Evolutionary conservation across 208 protist species (phyloP).

Genomic region (Wallacemonas sp.): DNA sequence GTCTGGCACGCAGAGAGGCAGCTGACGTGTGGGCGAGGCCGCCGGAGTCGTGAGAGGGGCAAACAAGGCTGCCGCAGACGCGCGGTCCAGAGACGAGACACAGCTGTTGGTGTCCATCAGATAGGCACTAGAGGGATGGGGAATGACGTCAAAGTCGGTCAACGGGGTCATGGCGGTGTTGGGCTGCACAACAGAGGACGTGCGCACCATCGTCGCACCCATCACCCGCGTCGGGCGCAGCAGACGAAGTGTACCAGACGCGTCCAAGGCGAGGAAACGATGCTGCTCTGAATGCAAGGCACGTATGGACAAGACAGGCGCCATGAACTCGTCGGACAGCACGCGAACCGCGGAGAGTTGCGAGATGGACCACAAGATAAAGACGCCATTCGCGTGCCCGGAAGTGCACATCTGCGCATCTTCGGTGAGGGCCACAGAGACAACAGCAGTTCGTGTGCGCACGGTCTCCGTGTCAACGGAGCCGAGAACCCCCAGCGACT

Average conservation of each 20-base stretch:
- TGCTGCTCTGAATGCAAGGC: conserved; percentile 41
- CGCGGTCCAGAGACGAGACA: conserved; percentile 7
- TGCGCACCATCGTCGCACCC: conserved; percentile 41
- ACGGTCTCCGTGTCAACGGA: conserved; percentile 14
- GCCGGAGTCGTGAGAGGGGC: not conserved
- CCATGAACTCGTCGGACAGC: conserved; percentile 47
- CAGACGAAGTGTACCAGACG: conserved; percentile 36
- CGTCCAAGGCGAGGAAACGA: conserved; percentile 41
- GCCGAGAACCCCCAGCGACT: conserved; percentile 28
- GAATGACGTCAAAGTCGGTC: conserved; percentile 19
- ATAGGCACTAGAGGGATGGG: conserved; percentile 18
- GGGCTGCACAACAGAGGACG: conserved; percentile 28
- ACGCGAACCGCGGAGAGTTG: conserved; percentile 42
- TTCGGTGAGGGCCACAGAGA: conserved; percentile 33
- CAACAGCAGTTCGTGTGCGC: conserved; percentile 23
- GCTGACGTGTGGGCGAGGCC: not conserved
- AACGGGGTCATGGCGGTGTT: not conserved
- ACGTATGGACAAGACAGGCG: conserved; percentile 32
- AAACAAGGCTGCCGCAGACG: conserved; percentile 19
- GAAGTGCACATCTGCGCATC: conserved; percentile 33
- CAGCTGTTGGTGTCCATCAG: conserved; percentile 10
- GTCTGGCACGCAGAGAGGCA: conserved; percentile 11
- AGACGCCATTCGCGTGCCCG: conserved; percentile 44
- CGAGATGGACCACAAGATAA: conserved; percentile 51
- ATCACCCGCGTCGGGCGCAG: conserved; percentile 58